These are phyloP conservation scores for Endocalyx cinctus DNA, from an alignment of 2,329 filamentous ascomycete species.

Conservation along the genomic window DNA sequence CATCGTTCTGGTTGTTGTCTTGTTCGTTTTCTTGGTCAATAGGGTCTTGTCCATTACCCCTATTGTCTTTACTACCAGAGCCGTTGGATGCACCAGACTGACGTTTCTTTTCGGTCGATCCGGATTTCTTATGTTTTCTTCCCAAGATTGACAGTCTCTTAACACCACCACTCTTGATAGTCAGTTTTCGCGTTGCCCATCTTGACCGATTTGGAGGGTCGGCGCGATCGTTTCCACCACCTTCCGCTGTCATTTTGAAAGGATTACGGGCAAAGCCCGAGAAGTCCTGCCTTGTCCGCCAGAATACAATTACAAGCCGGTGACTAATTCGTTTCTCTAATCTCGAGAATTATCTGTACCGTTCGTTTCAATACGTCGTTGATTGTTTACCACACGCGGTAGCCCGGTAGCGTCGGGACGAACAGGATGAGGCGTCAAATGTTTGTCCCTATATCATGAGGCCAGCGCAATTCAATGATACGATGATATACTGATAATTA, in stretches of 20 bases:
- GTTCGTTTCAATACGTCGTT: too few relatives aligned
- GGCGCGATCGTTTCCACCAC: slow-evolving; percentile 20
- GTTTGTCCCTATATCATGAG: too few relatives aligned
- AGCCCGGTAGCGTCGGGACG: too few relatives aligned
- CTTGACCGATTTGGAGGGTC: slow-evolving; percentile 62
- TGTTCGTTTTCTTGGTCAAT: slow-evolving; percentile 25
- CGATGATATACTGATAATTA: too few relatives aligned
- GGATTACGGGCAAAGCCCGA: slow-evolving; percentile 39
- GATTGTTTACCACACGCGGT: too few relatives aligned
- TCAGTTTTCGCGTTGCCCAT: slow-evolving; percentile 93
- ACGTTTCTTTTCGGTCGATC: slow-evolving; percentile 66
- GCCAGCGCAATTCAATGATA: too few relatives aligned
- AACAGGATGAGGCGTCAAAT: too few relatives aligned
- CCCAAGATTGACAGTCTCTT: slow-evolving; percentile 83
- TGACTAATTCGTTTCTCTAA: too few relatives aligned
- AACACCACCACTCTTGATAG: slow-evolving; percentile 65
- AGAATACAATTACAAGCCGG: too few relatives aligned
- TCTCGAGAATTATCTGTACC: too few relatives aligned
- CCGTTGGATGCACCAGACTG: slow-evolving; percentile 29
- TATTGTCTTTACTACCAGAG: too few relatives aligned
- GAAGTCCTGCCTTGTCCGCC: slow-evolving; percentile 36
- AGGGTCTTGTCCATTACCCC: slow-evolving; percentile 28
- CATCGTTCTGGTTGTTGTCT: slow-evolving; percentile 33
- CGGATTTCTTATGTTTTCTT: slow-evolving; percentile 60
- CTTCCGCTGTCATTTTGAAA: slow-evolving; percentile 31